Evolutionary conservation across 129 eudicot genomes (phyloP), one percentile per base, ranked within the genome.

Genomic region (Helianthus tuberosus): DNA sequence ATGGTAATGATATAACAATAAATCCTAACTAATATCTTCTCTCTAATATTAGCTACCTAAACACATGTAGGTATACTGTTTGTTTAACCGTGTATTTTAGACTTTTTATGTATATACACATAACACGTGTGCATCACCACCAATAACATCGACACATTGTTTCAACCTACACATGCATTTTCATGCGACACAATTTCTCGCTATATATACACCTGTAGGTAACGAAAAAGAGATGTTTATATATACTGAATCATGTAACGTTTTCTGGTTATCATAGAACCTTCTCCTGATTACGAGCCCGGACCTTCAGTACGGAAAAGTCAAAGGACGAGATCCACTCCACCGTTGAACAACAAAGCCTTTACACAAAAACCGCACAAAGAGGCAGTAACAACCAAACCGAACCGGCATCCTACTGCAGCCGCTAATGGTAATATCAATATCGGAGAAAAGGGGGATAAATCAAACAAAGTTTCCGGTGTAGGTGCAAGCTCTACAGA

Each of bases 401-500:
- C 75, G 5, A 67, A 32, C 23, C 47, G 29, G n/a, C 58, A 62
- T 62, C 71, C 77, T 62, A 77, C 63, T 59, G 47, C 73, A 7
- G 73, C 29, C 20, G 74, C 60, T 66, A 83, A 71, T 8, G 73
- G 48, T 13, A 81, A 75, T 66, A 80, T 11, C 39, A 66, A 35
- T 65, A 11, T 10, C 6, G 73, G 79, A 43, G 81, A 63, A 59
- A 68, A 16, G 12, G 67, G 68, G 67, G 61, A 15, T 47, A 76
- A 67, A 14, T 51, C 23, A 39, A 68, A 68, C 16, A 70, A 47
- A 74, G 51, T 71, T 65, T 68, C 71, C 77, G 84, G 90, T 66
- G 78, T 62, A 63, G 73, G 79, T 77, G 68, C 73, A 12, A 80
- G 78, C 66, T 79, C 75, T 77, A 68, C 83, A 27, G 93, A 86